These are phyloP conservation scores for Daedaleopsis nitida DNA, from an alignment of 768 basidiomycete species.

Conservation along the genomic window DNA sequence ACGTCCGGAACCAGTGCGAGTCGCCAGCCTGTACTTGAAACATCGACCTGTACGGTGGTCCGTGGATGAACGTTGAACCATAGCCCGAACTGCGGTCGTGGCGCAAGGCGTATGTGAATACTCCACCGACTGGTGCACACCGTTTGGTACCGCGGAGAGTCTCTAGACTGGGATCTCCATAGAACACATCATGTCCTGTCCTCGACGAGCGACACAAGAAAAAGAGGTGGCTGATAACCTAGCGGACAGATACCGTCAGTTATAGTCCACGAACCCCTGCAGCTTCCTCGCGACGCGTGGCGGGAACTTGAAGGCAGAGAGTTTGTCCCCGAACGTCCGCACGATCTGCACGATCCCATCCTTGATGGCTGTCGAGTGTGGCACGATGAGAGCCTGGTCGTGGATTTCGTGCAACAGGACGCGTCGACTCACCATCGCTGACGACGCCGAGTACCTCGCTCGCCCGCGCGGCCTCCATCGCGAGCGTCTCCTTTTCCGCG, in stretches of 20 bases:
- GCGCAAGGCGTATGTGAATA: no score
- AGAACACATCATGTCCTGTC: no score
- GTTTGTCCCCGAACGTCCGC: constrained; percentile 72
- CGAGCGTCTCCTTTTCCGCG: constrained; percentile 39
- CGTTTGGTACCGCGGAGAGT: no score
- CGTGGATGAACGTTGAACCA: no score
- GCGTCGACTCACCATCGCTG: constrained; percentile 55
- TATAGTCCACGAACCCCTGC: constrained; percentile 72
- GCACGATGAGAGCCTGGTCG: background rate
- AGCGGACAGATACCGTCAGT: no score
- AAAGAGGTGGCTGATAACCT: no score
- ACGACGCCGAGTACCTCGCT: constrained; percentile 55
- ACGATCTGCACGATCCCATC: constrained; percentile 66
- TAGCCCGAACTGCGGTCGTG: no score
- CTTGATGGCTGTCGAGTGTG: constrained; percentile 52
- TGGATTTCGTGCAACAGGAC: background rate
- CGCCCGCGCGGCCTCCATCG: constrained; percentile 56
- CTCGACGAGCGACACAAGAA: background rate
- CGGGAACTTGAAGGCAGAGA: constrained; percentile 78
- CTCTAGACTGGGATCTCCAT: no score
- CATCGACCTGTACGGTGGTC: no score
- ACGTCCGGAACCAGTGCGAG: no score
- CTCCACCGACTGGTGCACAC: no score
- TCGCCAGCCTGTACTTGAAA: no score
- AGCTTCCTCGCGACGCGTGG: constrained; percentile 66